Base-by-base conservation (phyloP, 2,329 filamentous ascomycete genomes). In the Orbilia brochopaga region DNA sequence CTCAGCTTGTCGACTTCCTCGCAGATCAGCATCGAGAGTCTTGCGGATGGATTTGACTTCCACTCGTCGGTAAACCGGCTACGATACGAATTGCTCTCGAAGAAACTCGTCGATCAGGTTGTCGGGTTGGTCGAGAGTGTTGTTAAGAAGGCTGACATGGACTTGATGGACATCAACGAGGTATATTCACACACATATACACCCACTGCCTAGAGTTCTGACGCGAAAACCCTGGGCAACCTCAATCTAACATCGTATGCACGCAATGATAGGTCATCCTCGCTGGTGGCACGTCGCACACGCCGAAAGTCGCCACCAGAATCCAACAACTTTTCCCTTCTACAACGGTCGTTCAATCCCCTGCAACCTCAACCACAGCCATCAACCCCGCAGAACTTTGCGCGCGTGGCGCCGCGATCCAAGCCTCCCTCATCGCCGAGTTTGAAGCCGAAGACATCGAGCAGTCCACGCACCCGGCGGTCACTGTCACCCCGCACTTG, bases 401-500 rank as follows among this genome's bases (percentile, higher is more conserved):
- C 77, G 90, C 90, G 74, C 88, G 94, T 74, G 94, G 94, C 78
- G 94, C 94, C 73, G 93, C 94, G 32, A 91, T 99, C 77, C 94
- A 99, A 82, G 94, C 94, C 40, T 95, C 89, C 72, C 83, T 99
- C 74, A 91, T 99, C 80, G 88, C 92, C 80, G 93, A 96, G 80
- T 99, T 96, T 81, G 94, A 99, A 77, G 85, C 87, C 76, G 88
- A 91, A 75, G 93, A 97, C 79, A 95, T 99, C 76, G 90, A 95
- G 79, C 92, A 97, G 84, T 96, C 91, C 74, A 96, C 92, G 53
- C 93, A 99, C 83, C 89, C 94, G 58, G 91, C 92, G 79, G 92
- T 99, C 74, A 97, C 93, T 35, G 93, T 92, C 15, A 92, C 95
- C 58, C 91, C 92, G 77, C 94, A 99, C 83, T 88, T 96, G 74